phyloP scores from a whole-genome alignment of 148 eudicot genomes.

The Selenicereus undatus region DNA sequence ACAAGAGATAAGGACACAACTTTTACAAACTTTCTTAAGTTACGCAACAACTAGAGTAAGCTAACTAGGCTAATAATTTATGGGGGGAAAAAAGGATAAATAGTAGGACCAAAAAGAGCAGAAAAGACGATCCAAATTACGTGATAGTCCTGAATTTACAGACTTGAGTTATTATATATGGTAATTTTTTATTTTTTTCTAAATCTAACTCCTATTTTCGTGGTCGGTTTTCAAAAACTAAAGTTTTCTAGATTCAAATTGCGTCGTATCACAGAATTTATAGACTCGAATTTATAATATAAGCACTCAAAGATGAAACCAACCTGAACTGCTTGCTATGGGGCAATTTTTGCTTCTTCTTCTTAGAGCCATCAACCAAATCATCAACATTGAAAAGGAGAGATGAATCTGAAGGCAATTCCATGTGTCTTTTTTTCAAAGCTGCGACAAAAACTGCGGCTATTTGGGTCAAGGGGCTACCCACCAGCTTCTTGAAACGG shows the following conservation, averaged over 20 bases:
- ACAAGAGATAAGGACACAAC: neutral
- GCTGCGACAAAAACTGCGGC: slow-evolving; percentile 42
- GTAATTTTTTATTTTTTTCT: too few species aligned
- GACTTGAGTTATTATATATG: too few species aligned
- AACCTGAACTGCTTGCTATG: slow-evolving; percentile 76
- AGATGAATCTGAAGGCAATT: slow-evolving; percentile 35
- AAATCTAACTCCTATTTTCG: too few species aligned
- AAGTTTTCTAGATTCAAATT: too few species aligned
- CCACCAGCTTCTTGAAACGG: slow-evolving; percentile 44
- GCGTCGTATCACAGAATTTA: too few species aligned
- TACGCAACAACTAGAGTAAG: neutral
- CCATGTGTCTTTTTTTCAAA: slow-evolving; percentile 35
- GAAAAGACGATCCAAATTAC: too few species aligned
- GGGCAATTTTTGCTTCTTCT: slow-evolving; percentile 59
- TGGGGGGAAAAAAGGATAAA: too few species aligned
- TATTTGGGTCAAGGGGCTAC: slow-evolving; percentile 46
- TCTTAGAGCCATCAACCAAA: slow-evolving; percentile 23
- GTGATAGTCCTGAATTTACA: too few species aligned
- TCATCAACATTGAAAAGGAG: slow-evolving; percentile 31
- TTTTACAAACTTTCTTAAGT: neutral
- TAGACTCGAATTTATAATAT: too few species aligned
- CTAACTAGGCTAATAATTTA: neutral
- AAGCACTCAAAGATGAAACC: slow-evolving; percentile 15
- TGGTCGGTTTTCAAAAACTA: too few species aligned
- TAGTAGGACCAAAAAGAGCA: too few species aligned